phyloP scores from a whole-genome alignment of 1,284 basidiomycete genomes.

The Gymnopus androsaceus region DNA sequence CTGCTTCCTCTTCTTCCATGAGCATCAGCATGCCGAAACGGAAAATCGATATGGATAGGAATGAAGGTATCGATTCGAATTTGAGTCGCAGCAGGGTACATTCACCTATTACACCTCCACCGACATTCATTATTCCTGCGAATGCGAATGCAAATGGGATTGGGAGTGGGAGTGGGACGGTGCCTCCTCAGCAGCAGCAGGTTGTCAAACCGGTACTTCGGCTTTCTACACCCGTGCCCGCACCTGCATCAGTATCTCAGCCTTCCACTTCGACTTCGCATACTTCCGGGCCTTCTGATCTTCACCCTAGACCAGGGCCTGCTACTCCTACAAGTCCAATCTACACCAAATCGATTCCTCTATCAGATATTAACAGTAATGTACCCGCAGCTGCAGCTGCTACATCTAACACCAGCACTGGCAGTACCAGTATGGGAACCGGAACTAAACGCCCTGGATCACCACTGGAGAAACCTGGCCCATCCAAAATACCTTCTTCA shows the following conservation, averaged over 20 bases:
- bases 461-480: slow-evolving; percentile 4
- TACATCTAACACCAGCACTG: not conserved
- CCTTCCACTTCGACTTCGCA: not conserved
- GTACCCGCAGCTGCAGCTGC: not conserved
- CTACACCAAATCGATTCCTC: not conserved
- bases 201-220: too few relatives aligned
- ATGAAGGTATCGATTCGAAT: not conserved
- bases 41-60: not conserved
- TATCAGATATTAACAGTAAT: too few relatives aligned
- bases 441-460: not conserved
- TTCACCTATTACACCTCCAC: not conserved
- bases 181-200: not conserved
- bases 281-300: not conserved
- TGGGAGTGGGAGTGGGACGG: not conserved
- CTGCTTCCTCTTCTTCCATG: not conserved
- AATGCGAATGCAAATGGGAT: not conserved
- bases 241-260: not conserved
- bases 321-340: slow-evolving; percentile 1
- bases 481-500: not conserved
- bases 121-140: not conserved
- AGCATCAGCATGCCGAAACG: not conserved
- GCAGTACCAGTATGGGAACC: not conserved
- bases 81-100: not conserved
- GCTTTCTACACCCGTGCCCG: not conserved
- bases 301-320: too few relatives aligned